Evolutionary conservation across 2,329 filamentous ascomycete genomes (phyloP).

Genomic region (Ophiognomonia clavigignenti-juglandacearum): DNA sequence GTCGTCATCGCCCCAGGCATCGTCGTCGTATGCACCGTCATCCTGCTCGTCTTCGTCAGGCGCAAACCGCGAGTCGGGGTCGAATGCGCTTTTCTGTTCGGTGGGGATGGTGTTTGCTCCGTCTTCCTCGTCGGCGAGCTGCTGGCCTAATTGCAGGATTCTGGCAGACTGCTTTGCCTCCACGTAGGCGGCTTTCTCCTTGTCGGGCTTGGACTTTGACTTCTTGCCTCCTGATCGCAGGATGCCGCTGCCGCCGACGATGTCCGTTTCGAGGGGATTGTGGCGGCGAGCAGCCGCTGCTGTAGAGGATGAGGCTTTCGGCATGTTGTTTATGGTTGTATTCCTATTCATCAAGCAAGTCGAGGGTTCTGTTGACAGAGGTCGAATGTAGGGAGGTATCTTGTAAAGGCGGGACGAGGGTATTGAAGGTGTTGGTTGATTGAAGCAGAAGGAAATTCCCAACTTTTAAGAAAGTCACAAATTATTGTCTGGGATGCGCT

Average conservation of each 20-base stretch:
- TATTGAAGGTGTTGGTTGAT: too few relatives aligned
- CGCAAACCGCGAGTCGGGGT: slow-evolving; percentile 72
- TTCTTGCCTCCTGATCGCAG: slow-evolving; percentile 42
- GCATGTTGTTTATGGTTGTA: slow-evolving; percentile 52
- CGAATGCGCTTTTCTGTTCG: slow-evolving; percentile 61
- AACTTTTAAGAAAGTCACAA: too few relatives aligned
- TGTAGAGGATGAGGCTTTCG: slow-evolving; percentile 65
- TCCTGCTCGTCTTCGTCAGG: slow-evolving; percentile 43
- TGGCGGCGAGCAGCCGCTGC: slow-evolving; percentile 65
- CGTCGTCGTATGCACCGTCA: slow-evolving; percentile 46
- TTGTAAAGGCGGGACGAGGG: too few relatives aligned
- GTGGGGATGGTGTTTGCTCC: slow-evolving; percentile 39
- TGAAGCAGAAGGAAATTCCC: too few relatives aligned
- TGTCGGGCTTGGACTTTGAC: slow-evolving; percentile 70
- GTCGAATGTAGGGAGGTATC: too few relatives aligned
- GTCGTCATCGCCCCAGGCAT: slow-evolving; percentile 74
- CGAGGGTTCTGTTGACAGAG: too few relatives aligned
- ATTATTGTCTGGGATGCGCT: background rate
- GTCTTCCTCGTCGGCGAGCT: slow-evolving; percentile 77
- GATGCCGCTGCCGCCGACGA: slow-evolving; percentile 60
- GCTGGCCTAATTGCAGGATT: slow-evolving; percentile 84
- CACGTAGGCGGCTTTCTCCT: slow-evolving; percentile 68
- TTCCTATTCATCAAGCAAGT: background rate
- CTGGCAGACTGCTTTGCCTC: slow-evolving; percentile 84
- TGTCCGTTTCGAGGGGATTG: slow-evolving; percentile 86